A percentile compares a stretch with the other conserved stretches of the same genome.
Conservation (phyloP, 2,329 filamentous ascomycete species). For the Phyllosticta ampelicida region DNA sequence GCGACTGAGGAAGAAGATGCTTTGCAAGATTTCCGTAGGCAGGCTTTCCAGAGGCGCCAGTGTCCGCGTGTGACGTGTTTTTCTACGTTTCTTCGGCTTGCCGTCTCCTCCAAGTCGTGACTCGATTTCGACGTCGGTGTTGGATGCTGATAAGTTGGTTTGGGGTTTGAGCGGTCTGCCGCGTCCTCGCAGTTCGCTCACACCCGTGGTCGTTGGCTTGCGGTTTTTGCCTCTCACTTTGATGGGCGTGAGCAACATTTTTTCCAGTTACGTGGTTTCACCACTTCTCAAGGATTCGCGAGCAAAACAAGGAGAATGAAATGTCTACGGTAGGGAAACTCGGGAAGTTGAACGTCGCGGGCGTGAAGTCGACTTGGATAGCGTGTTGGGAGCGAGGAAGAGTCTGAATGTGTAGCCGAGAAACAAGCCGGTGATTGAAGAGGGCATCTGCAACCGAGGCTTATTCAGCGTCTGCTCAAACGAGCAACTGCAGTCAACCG, state of each 20-base stretch:
- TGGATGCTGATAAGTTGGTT: neutral
- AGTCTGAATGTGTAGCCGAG: neutral
- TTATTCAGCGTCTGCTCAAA: neutral
- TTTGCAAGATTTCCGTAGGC: constrained; percentile 4
- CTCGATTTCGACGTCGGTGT: neutral
- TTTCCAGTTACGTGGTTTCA: neutral
- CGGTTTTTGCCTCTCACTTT: neutral
- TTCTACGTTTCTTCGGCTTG: neutral
- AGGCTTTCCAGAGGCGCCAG: constrained; percentile 2
- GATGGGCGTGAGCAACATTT: neutral
- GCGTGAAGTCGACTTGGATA: neutral
- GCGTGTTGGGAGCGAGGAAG: neutral
- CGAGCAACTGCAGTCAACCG: neutral
- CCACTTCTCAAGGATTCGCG: neutral
- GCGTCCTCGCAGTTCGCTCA: neutral
- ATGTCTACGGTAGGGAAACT: neutral
- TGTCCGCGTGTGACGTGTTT: neutral
- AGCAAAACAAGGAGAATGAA: too few relatives aligned
- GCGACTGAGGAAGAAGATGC: constrained; percentile 1
- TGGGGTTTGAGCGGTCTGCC: neutral
- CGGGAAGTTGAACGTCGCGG: too few relatives aligned
- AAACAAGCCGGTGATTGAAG: neutral
- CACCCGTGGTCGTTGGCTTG: neutral
- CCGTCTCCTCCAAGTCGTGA: neutral
- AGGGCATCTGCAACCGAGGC: neutral